Evolutionary conservation across 2,329 filamentous ascomycete species (phyloP).

Genomic region (Dactylella cylindrospora): DNA sequence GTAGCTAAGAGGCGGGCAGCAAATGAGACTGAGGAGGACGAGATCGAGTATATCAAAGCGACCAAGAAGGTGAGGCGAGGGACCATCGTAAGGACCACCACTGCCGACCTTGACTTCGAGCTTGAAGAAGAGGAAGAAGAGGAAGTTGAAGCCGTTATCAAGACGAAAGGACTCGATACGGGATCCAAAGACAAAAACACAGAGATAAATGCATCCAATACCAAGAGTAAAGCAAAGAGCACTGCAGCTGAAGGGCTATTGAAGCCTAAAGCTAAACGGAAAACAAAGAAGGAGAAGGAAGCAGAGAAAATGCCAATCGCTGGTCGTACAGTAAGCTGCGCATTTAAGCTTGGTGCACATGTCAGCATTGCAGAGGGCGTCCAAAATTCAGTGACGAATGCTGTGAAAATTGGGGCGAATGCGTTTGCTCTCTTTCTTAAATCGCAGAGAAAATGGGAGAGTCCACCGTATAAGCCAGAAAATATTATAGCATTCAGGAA

Average conservation of each 20-base stretch:
- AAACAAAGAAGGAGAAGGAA: constrained; percentile 59
- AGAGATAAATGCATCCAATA: constrained; percentile 3
- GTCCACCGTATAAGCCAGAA: constrained; percentile 71
- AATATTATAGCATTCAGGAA: constrained; percentile 69
- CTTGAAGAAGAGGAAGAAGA: constrained; percentile 40
- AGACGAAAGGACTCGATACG: constrained; percentile 31
- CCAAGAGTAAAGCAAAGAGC: constrained; percentile 11
- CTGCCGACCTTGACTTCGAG: constrained; percentile 15
- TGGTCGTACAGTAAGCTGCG: constrained; percentile 68
- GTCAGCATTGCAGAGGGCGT: constrained; percentile 88
- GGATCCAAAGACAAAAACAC: constrained; percentile 3
- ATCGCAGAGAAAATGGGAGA: constrained; percentile 92
- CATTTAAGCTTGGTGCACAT: constrained; percentile 88
- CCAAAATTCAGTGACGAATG: constrained; percentile 80
- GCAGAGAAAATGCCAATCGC: constrained; percentile 66
- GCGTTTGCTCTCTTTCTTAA: constrained; percentile 94
- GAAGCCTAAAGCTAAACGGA: constrained; percentile 47
- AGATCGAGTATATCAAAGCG: constrained; percentile 3
- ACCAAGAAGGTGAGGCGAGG: constrained; percentile 19
- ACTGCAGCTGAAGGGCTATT: constrained; percentile 17
- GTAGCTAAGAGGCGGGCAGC: constrained; percentile 18
- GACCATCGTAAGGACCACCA: constrained; percentile 19
- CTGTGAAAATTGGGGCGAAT: constrained; percentile 80
- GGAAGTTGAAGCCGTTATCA: constrained; percentile 36
- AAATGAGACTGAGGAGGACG: constrained; percentile 9